Evolutionary conservation across 805 yeast genomes (phyloP).

Genomic region (Candida quercuum): DNA sequence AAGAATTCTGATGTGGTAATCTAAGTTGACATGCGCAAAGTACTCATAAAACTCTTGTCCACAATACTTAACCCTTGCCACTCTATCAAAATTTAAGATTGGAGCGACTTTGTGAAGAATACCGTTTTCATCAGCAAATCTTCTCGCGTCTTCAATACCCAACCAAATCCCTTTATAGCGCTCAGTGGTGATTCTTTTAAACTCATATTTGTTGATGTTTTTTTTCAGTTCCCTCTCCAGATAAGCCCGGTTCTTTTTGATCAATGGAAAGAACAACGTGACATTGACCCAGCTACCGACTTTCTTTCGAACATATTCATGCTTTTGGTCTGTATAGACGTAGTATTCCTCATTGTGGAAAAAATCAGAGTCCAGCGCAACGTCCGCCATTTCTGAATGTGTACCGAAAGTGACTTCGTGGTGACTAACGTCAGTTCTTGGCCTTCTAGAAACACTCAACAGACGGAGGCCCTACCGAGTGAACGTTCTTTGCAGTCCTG

Average conservation of each 20-base stretch:
- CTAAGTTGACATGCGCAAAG: conserved; percentile 15
- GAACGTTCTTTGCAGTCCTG: too few relatives aligned
- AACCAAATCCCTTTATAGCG: conserved; percentile 20
- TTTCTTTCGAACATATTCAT: conserved; percentile 13
- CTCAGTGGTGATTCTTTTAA: background rate
- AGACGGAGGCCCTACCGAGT: too few relatives aligned
- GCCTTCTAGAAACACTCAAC: too few relatives aligned
- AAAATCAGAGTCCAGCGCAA: conserved; percentile 4
- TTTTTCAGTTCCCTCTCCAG: background rate
- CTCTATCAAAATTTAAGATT: conserved; percentile 19
- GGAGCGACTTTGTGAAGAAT: conserved; percentile 16
- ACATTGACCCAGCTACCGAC: conserved; percentile 22
- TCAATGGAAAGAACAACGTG: conserved; percentile 7
- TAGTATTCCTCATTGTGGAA: conserved; percentile 9
- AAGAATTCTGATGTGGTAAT: conserved; percentile 19
- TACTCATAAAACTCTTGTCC: conserved; percentile 22
- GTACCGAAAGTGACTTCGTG: too few relatives aligned
- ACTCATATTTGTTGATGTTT: conserved; percentile 1
- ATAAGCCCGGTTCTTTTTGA: background rate
- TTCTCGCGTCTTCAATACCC: conserved; percentile 18
- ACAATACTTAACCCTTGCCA: conserved; percentile 20
- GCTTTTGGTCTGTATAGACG: conserved; percentile 3
- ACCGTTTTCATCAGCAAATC: conserved; percentile 13
- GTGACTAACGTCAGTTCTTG: too few relatives aligned
- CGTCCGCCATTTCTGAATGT: too few relatives aligned